Conservation (phyloP, 1,284 basidiomycete genomes). For the Apiotrichum montevideense region DNA sequence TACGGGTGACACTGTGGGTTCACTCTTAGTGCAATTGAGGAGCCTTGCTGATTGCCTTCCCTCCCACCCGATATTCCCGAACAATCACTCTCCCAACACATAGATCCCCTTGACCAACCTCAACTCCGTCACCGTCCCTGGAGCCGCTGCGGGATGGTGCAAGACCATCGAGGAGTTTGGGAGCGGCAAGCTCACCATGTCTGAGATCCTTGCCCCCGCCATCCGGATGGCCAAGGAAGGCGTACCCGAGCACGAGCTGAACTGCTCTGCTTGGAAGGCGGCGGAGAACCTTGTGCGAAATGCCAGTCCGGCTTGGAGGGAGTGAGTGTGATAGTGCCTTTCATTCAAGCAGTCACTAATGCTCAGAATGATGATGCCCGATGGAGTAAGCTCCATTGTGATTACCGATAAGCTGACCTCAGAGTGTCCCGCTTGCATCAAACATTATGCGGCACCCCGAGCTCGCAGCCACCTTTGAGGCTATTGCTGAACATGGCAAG, state of each 20-base stretch:
- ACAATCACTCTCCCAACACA: not conserved
- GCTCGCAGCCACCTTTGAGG: constrained; percentile 73
- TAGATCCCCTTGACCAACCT: constrained; percentile 66
- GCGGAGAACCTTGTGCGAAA: constrained; percentile 69
- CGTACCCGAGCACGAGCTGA: constrained; percentile 59
- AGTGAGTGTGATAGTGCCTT: constrained; percentile 24
- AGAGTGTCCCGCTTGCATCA: constrained; percentile 54
- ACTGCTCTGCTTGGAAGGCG: constrained; percentile 61
- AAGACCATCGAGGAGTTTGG: constrained; percentile 81
- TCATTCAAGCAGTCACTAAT: not conserved
- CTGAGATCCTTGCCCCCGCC: constrained; percentile 80
- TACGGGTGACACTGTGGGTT: constrained; percentile 50
- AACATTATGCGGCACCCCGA: constrained; percentile 71
- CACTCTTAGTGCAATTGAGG: too few relatives aligned
- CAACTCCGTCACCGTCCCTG: constrained; percentile 88
- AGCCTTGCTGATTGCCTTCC: not conserved
- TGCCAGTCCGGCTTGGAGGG: constrained; percentile 72
- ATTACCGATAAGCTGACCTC: not conserved
- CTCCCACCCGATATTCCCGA: not conserved
- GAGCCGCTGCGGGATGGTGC: constrained; percentile 86
- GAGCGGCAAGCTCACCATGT: constrained; percentile 67
- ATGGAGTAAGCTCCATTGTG: constrained; percentile 31
- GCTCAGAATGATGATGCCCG: constrained; percentile 43
- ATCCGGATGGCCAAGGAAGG: constrained; percentile 81
- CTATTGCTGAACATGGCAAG: constrained; percentile 70